phyloP scores from a whole-genome alignment of 768 basidiomycete species.

The Dentipellis sp. region DNA sequence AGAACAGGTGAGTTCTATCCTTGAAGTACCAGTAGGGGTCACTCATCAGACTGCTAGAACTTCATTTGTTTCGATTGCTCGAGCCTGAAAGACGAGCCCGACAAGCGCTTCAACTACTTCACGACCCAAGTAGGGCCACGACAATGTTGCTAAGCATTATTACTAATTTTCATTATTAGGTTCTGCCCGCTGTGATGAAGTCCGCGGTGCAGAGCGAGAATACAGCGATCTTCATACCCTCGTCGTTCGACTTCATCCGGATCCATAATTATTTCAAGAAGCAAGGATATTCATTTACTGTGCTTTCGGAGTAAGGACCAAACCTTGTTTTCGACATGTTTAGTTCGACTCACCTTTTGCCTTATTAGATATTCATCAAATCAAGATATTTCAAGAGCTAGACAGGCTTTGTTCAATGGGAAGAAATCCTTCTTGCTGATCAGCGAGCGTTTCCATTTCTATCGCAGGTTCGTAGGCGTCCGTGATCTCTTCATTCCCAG shows the following conservation, averaged over 20 bases:
- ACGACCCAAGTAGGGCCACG: slow-evolving; percentile 57
- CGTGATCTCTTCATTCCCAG: neutral
- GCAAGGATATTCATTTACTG: slow-evolving; percentile 59
- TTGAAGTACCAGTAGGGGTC: neutral
- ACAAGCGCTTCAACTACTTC: slow-evolving; percentile 83
- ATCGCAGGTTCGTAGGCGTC: slow-evolving; percentile 49
- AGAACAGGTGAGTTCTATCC: slow-evolving; percentile 51
- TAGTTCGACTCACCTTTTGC: neutral
- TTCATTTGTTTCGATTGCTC: slow-evolving; percentile 68
- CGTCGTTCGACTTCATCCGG: slow-evolving; percentile 93
- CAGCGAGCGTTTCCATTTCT: slow-evolving; percentile 99
- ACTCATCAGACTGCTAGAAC: slow-evolving; percentile 31
- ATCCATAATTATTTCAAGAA: slow-evolving; percentile 83
- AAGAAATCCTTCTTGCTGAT: slow-evolving; percentile 81
- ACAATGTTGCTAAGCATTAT: neutral
- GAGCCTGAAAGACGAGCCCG: slow-evolving; percentile 69
- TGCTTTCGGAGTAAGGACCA: slow-evolving; percentile 77
- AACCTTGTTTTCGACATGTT: neutral
- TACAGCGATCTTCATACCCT: slow-evolving; percentile 84
- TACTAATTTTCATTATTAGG: slow-evolving; percentile 28
- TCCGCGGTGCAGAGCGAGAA: slow-evolving; percentile 91
- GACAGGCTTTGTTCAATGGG: slow-evolving; percentile 87
- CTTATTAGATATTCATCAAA: slow-evolving; percentile 75
- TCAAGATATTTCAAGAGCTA: slow-evolving; percentile 88
- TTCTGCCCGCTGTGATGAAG: slow-evolving; percentile 75